These are phyloP conservation scores for Conoideocrella luteorostrata DNA, from an alignment of 2,329 filamentous ascomycete genomes.

Conservation along the genomic window DNA sequence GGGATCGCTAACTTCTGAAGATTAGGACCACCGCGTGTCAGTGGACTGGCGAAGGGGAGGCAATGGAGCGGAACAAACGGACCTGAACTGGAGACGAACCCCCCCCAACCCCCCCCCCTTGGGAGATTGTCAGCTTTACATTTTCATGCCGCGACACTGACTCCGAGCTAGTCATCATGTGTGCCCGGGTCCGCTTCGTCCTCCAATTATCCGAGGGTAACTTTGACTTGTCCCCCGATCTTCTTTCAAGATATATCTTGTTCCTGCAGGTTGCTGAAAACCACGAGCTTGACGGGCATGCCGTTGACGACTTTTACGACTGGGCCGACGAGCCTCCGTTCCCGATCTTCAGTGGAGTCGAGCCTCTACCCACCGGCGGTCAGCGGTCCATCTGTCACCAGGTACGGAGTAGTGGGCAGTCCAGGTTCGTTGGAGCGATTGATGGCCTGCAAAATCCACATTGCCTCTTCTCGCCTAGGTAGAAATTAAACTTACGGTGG, in stretches of 20 bases:
- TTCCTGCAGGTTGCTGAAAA: constrained; percentile 17
- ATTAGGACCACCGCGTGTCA: too few relatives aligned
- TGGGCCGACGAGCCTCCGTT: constrained; percentile 13
- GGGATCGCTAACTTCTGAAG: too few relatives aligned
- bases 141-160: constrained; percentile 12
- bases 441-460: too few relatives aligned
- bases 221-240: constrained; percentile 13
- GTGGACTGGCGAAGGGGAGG: too few relatives aligned
- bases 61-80: too few relatives aligned
- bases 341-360: background rate
- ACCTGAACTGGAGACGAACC: too few relatives aligned
- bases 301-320: constrained; percentile 18
- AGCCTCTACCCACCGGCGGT: background rate
- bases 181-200: constrained; percentile 12
- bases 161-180: constrained; percentile 13
- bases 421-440: too few relatives aligned
- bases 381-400: too few relatives aligned
- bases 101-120: too few relatives aligned
- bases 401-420: too few relatives aligned
- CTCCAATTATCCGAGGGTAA: constrained; percentile 12
- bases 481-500: too few relatives aligned
- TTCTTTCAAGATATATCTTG: constrained; percentile 16
- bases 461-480: too few relatives aligned
- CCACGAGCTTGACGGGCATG: constrained; percentile 15
- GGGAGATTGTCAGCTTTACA: constrained; percentile 10